A percentile compares a stretch with the other conserved stretches of the same genome.
Conservation (phyloP, 164 flowering plant genomes). For the Nymphaea thermarum region DNA sequence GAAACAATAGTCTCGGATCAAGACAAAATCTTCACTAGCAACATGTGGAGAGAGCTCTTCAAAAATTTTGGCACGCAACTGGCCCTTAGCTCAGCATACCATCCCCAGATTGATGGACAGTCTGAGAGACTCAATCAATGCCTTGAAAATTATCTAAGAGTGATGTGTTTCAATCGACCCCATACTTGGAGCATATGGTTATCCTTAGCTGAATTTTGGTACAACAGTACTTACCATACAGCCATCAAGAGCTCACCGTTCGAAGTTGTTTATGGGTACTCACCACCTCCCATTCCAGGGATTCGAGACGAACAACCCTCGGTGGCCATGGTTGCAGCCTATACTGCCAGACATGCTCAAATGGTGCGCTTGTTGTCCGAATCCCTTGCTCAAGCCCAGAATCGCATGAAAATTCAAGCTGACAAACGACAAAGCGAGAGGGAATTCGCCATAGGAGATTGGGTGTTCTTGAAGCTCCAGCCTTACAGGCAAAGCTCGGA, state of each 20-base stretch:
- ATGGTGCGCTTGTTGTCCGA: neutral
- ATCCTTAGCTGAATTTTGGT: neutral
- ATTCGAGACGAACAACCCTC: neutral
- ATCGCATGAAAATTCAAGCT: neutral
- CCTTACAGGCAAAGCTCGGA: neutral
- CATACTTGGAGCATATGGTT: neutral
- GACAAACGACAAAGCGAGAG: neutral
- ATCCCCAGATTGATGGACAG: neutral
- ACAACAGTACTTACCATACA: neutral
- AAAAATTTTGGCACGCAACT: neutral
- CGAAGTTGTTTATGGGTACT: neutral
- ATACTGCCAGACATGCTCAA: neutral
- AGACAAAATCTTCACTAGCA: neutral
- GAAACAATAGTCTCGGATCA: neutral
- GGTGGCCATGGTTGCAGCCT: neutral
- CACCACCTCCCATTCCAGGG: neutral
- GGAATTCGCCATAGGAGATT: neutral
- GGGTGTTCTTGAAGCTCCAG: neutral
- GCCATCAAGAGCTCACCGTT: neutral
- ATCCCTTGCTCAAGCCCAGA: neutral
- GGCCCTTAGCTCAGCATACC: neutral
- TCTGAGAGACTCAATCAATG: neutral
- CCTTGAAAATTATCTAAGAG: neutral
- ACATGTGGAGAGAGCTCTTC: neutral
- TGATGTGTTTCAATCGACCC: neutral